Evolutionary conservation across 108 stramenopile genomes (phyloP).

Genomic region (Cyclotella kingstonii): DNA sequence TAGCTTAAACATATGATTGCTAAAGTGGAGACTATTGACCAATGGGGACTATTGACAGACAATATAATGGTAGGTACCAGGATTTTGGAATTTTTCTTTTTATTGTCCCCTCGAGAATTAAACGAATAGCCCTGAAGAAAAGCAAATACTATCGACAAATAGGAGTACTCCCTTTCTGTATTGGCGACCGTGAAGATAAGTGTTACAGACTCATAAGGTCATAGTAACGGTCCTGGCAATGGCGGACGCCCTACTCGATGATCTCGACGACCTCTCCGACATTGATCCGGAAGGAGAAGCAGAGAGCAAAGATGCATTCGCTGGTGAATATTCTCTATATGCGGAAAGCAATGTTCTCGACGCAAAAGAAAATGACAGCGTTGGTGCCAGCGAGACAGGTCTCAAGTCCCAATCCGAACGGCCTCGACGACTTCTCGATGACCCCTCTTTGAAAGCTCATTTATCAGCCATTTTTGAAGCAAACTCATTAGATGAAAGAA

Average conservation of each 20-base stretch:
- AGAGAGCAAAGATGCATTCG: slow-evolving; percentile 2
- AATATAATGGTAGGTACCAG: no score
- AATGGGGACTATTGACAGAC: no score
- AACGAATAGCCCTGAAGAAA: no score
- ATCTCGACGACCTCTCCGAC: slow-evolving; percentile 81
- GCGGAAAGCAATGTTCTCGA: no score
- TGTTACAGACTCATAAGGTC: no score
- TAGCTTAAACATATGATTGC: no score
- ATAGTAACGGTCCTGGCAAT: slow-evolving; percentile 1
- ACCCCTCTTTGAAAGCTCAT: slow-evolving; percentile 13
- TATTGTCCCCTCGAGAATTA: no score
- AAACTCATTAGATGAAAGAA: slow-evolving; percentile 21
- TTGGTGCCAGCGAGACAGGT: not conserved
- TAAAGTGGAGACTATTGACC: no score
- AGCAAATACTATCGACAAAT: no score
- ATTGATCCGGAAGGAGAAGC: slow-evolving; percentile 58
- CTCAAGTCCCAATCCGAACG: not conserved
- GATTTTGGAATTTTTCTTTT: no score
- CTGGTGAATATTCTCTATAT: not conserved
- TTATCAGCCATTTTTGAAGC: slow-evolving; percentile 15
- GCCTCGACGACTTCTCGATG: slow-evolving; percentile 29
- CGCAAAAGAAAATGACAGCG: slow-evolving; percentile 8
- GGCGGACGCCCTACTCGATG: slow-evolving; percentile 78
- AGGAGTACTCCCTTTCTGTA: no score
- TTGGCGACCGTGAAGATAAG: no score